Evolutionary conservation across 2,329 filamentous ascomycete genomes (phyloP).

Genomic region (Aspergillus piperis): DNA sequence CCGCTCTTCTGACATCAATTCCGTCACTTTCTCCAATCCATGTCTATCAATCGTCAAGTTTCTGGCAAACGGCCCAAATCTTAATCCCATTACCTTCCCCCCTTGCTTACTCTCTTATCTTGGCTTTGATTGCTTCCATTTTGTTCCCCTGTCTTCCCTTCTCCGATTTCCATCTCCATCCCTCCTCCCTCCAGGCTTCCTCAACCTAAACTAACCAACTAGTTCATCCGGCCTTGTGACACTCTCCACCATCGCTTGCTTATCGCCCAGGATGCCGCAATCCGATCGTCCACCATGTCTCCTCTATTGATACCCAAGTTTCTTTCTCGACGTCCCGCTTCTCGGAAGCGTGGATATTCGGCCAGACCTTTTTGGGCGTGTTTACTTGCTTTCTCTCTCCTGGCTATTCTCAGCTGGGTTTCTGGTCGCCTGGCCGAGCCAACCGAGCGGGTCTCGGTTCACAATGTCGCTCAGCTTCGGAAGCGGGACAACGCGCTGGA

Average conservation of each 20-base stretch:
- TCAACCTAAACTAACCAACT: too few relatives aligned
- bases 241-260: neutral
- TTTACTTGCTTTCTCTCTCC: slow-evolving; percentile 39
- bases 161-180: neutral
- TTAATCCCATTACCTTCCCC: neutral
- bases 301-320: slow-evolving; percentile 24
- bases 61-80: neutral
- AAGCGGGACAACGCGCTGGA: slow-evolving; percentile 29
- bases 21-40: neutral
- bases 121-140: neutral
- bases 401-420: slow-evolving; percentile 35
- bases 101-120: neutral
- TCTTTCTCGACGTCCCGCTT: slow-evolving; percentile 22
- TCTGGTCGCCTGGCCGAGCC: slow-evolving; percentile 9
- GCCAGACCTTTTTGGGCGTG: slow-evolving; percentile 50
- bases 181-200: neutral
- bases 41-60: too few relatives aligned
- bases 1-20: neutral
- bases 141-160: neutral
- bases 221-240: neutral
- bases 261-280: slow-evolving; percentile 30
- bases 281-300: slow-evolving; percentile 26
- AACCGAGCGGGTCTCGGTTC: neutral
- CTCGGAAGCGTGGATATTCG: slow-evolving; percentile 39
- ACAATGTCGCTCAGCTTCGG: slow-evolving; percentile 11